Base-by-base conservation (phyloP, 768 basidiomycete species). In the Kondoa malvinella region DNA sequence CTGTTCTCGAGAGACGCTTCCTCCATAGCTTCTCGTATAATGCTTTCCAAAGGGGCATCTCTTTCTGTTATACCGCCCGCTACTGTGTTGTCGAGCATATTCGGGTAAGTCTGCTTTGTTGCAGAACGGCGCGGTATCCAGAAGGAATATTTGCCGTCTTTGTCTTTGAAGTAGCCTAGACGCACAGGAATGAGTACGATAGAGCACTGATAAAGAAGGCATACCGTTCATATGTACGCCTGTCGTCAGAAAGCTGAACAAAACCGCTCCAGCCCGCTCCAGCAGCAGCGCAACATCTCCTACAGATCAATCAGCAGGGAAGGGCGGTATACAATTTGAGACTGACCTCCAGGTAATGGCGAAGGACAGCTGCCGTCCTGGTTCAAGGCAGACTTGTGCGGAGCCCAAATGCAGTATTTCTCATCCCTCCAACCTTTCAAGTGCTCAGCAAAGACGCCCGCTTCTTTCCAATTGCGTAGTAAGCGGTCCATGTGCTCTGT, bases 11-110 rank as follows among this genome's bases (percentile, higher is more conserved):
- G 80, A 72, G 86, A 89, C 1, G 92, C 94, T 76, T 99, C 94
- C 75, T 97, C 94, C 81, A 84, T 86, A 66, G 88, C 86, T 76
- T 95, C 92, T 75, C 92, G 94, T 34, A 92, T 82, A 34, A 94
- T 78, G 1, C 83, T 81, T 59, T 92, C 87, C 61, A 88, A 83
- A 2, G 83, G 77, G 0, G 81, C 74, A 78, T 86, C 85, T 0
- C 91, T 89, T 25, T 86, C 84, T 0, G 90, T 84, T 33, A 94
- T 92, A 1, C 94, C 94, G 0, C 94, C 94, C 1, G 92, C 92
- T 57, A 78, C 71, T 21, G 83, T 86, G 76, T 61, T 63, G 65
- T 59, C 26, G 31, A 0, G 21, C 29, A 27, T 8, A 16, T 59
- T 27, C 57, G 59, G 17, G 15, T 34, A 90, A 87, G 92, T 96